A percentile compares a stretch with the other conserved stretches of the same genome.
Evolutionary conservation across 2,329 filamentous ascomycete species (phyloP).

Genomic region (Thielaviopsis populi): DNA sequence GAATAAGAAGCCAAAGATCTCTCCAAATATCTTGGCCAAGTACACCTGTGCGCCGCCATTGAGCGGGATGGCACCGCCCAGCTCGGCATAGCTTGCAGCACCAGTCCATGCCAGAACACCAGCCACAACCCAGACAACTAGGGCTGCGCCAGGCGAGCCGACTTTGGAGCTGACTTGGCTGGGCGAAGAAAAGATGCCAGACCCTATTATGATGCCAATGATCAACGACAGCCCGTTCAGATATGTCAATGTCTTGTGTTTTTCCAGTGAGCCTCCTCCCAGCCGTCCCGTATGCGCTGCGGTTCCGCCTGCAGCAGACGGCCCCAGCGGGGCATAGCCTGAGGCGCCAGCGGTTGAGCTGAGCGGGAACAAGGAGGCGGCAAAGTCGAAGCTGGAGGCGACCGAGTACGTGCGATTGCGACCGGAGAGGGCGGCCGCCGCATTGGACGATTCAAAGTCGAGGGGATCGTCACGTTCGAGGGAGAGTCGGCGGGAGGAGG

Average conservation of each 20-base stretch:
- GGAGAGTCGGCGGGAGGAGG: constrained; percentile 83
- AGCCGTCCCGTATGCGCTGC: constrained; percentile 30
- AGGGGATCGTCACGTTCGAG: constrained; percentile 77
- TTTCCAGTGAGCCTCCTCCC: constrained; percentile 72
- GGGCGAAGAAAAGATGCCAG: constrained; percentile 89
- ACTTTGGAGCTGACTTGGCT: constrained; percentile 85
- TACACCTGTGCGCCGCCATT: constrained; percentile 94
- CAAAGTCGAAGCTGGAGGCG: constrained; percentile 88
- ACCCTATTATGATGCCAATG: constrained; percentile 86
- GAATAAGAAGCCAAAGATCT: constrained; percentile 83
- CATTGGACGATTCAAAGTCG: constrained; percentile 38
- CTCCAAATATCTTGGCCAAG: constrained; percentile 88
- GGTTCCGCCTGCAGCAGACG: constrained; percentile 44
- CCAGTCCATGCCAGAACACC: constrained; percentile 94
- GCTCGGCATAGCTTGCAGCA: constrained; percentile 83
- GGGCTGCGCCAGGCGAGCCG: constrained; percentile 74
- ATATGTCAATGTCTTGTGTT: constrained; percentile 89
- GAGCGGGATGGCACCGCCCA: constrained; percentile 86
- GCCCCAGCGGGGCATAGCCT: constrained; percentile 75
- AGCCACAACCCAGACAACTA: constrained; percentile 84
- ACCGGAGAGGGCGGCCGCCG: constrained; percentile 30
- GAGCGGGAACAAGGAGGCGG: constrained; percentile 80
- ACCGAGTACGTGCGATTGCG: constrained; percentile 65
- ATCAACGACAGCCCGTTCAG: constrained; percentile 85
- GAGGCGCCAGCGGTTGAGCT: constrained; percentile 58